Evolutionary conservation across 2,329 filamentous ascomycete genomes (phyloP), one percentile per base, ranked within the genome.

Genomic region (Emmonsiellopsis sp.): DNA sequence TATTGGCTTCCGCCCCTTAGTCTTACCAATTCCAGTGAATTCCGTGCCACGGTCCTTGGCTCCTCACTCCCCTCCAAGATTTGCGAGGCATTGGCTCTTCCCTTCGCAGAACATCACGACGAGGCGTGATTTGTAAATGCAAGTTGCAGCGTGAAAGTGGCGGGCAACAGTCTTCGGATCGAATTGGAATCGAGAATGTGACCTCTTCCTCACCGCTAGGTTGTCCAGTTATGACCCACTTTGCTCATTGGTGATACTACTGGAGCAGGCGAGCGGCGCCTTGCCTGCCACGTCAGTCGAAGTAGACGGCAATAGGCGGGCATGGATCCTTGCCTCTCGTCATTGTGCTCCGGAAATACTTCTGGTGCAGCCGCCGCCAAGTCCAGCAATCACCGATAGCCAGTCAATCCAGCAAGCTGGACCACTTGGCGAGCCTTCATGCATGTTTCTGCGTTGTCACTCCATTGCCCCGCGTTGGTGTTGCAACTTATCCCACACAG

Each of bases 91-190:
- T 7, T 15, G 5, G 35, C 15, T 49, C 13, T n/a, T 11, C 30
- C n/a, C 32, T 26, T 34, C 35, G 15, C n/a, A 40, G 34, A 38
- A 35, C 34, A 30, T 10, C 34, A 9, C 20, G 9, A 15, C n/a
- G 46, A 49, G 15, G 47, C 40, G 47, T 49, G 47, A 49, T 49
- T 49, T 49, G 47, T 49, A 49, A 40, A 38, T 49, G 47, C 47
- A 49, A 40, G 35, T 20, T 40, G 20, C 47, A 40, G 47, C 34
- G 7, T 7, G 6, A 49, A 26, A 30, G 15, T 41, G 8, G 13
- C 16, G 35, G 47, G 35, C 34, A 30, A 49, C 34, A 40, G 10
- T 38, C 31, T 34, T 49, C 3, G 7, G 20, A 49, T 49, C 16
- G 47, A 31, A 49, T 49, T 30, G 34, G 30, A 26, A 3, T 26